Percentiles rank a stretch among this genome's conserved stretches.
Conservation (phyloP, 345 rosid genomes). For the Populus pruinosa region DNA sequence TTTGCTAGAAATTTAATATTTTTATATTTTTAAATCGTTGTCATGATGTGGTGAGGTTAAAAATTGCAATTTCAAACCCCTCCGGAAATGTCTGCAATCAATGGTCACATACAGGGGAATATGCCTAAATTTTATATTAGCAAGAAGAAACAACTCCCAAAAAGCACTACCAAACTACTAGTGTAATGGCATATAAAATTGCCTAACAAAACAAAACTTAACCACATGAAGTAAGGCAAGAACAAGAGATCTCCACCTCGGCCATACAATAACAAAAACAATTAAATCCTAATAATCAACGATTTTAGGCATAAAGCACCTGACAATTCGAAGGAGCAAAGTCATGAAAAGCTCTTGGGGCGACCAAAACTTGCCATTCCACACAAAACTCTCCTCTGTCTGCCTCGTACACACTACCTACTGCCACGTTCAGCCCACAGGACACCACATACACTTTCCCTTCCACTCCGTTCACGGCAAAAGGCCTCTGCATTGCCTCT, state of each 20-base stretch:
- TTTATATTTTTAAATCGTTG: too few relatives aligned
- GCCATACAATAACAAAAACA: too few relatives aligned
- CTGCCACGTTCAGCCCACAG: slow-evolving; percentile 49
- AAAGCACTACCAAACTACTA: too few relatives aligned
- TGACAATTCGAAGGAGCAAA: slow-evolving; percentile 59
- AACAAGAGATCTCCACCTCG: too few relatives aligned
- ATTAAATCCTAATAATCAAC: too few relatives aligned
- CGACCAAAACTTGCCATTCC: slow-evolving; percentile 45
- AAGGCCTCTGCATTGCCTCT: slow-evolving; percentile 44
- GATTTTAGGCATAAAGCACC: slow-evolving; percentile 44
- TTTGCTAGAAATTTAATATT: too few relatives aligned
- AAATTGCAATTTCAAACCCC: too few relatives aligned
- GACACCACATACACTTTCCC: slow-evolving; percentile 55
- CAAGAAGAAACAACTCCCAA: too few relatives aligned
- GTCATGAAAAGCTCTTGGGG: slow-evolving; percentile 35
- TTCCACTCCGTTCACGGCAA: slow-evolving; percentile 43
- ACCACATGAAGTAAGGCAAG: background rate
- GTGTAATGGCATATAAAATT: background rate
- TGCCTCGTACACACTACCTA: slow-evolving; percentile 36
- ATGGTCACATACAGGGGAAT: too few relatives aligned
- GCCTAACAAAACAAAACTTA: slow-evolving; percentile 3
- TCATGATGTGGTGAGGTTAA: too few relatives aligned
- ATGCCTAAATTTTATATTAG: too few relatives aligned
- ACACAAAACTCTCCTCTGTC: slow-evolving; percentile 30
- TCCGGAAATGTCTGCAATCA: too few relatives aligned